A percentile compares a stretch with the other conserved stretches of the same genome.
phyloP scores from a whole-genome alignment of 208 protist species.

The Leptomonas pyrrhocoris region DNA sequence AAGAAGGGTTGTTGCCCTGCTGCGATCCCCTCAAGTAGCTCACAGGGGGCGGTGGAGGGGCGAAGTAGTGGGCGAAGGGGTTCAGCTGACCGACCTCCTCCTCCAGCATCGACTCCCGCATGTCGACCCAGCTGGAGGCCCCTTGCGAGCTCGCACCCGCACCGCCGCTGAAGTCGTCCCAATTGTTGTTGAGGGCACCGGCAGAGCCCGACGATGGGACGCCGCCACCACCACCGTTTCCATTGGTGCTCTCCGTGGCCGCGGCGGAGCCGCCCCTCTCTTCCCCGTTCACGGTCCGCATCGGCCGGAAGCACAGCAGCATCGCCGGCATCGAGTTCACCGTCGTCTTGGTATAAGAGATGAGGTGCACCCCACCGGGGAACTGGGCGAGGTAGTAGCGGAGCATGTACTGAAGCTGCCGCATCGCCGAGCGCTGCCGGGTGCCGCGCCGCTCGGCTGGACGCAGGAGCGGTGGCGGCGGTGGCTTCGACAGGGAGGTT shows the following conservation, averaged over 20 bases:
- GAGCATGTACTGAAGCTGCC: constrained; percentile 62
- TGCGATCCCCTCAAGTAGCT: constrained; percentile 32
- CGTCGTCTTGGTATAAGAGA: constrained; percentile 54
- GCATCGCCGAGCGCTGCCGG: constrained; percentile 28
- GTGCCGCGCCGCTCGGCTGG: constrained; percentile 15
- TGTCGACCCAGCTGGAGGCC: constrained; percentile 44
- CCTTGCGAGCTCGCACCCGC: constrained; percentile 31
- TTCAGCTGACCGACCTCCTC: constrained; percentile 74
- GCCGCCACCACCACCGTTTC: not conserved
- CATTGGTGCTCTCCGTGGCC: constrained; percentile 1
- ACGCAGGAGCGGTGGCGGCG: constrained; percentile 5
- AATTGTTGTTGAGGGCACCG: constrained; percentile 18
- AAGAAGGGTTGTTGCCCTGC: not conserved
- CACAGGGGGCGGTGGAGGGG: constrained; percentile 42
- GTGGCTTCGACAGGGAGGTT: constrained; percentile 8
- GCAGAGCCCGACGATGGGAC: not conserved
- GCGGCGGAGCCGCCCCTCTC: constrained; percentile 2
- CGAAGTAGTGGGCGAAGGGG: constrained; percentile 66
- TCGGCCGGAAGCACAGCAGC: constrained; percentile 57
- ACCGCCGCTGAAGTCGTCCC: constrained; percentile 26
- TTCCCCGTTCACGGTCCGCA: constrained; percentile 12
- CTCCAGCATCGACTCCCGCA: constrained; percentile 49
- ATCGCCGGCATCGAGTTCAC: constrained; percentile 59
- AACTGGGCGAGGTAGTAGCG: constrained; percentile 57
- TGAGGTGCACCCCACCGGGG: constrained; percentile 48